Evolutionary conservation across 2,329 filamentous ascomycete genomes (phyloP), one percentile per base, ranked within the genome.

Genomic region (Pseudogymnoascus sp.): DNA sequence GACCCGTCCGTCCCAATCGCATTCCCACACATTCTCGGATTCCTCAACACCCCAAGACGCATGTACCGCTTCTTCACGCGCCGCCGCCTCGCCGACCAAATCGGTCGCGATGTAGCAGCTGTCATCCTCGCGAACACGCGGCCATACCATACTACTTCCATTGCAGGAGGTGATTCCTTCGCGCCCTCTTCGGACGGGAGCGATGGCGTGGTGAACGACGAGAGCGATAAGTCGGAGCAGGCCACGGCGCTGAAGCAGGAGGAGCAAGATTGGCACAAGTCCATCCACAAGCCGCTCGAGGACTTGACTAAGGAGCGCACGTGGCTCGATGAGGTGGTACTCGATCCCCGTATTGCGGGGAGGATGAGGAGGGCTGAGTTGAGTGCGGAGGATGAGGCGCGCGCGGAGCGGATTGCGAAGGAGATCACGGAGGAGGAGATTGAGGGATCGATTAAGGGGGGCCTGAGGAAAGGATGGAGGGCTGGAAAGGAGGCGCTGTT

Each of bases 11-110:
- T 83, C 23, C 81, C 89, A 12, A 82, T 99, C 64, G 80, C 84
- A 42, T 90, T 96, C 74, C 93, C 93, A 0, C 93, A 97, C 73
- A 83, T 97, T 63, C 87, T 99, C 30, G 94, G 94, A 64, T 96
- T 99, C 79, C 79, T 90, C 66, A 93, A 94, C 77, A 97, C 93
- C 2, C 90, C 92, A 0, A 89, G 87, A 67, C 88, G 94, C 64
- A 81, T 97, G 64, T 89, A 89, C 71, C 89, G 94, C 67, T 99
- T 92, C 81, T 80, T 99, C 64, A 96, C 88, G 74, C 87, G 88
- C 65, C 88, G 94, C 61, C 78, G 84, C 66, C 81, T 96, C n/a
- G 93, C 93, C 66, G 93, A 99, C 72, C 82, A 87, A 52, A 86
- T 97, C 64, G 94, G 94, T 60, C 87, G 90, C 42, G 86, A 97